These are phyloP conservation scores for Lonicera japonica DNA, from an alignment of 129 eudicot genomes.

Conservation along the genomic window DNA sequence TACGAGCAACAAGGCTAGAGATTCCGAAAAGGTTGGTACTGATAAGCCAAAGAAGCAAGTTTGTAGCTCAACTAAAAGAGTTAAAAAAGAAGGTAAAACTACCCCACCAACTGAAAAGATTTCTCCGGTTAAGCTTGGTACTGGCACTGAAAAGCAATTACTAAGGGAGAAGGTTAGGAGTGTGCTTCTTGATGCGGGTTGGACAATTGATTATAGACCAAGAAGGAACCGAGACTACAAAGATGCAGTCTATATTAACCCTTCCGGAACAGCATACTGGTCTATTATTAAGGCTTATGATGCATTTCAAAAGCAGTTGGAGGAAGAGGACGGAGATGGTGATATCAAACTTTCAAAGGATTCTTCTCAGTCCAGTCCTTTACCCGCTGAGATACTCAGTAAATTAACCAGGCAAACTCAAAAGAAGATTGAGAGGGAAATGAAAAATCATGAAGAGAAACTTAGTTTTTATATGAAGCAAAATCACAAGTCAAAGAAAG, in stretches of 20 bases:
- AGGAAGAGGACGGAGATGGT: slow-evolving; percentile 45
- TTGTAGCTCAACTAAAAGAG: slow-evolving; percentile 32
- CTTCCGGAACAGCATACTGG: slow-evolving; percentile 94
- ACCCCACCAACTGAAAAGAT: slow-evolving; percentile 30
- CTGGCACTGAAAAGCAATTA: slow-evolving; percentile 86
- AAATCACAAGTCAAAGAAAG: slow-evolving; percentile 33
- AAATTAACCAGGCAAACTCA: slow-evolving; percentile 88
- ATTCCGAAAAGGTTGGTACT: slow-evolving; percentile 35
- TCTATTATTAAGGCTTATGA: slow-evolving; percentile 93
- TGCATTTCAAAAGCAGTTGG: slow-evolving; percentile 72
- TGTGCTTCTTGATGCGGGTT: slow-evolving; percentile 78
- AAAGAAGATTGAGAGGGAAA: slow-evolving; percentile 76
- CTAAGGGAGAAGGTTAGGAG: slow-evolving; percentile 76
- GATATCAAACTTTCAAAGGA: slow-evolving; percentile 35
- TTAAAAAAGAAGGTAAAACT: slow-evolving; percentile 36
- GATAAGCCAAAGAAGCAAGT: slow-evolving; percentile 37
- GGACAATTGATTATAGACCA: slow-evolving; percentile 97
- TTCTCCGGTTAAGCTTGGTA: slow-evolving; percentile 67
- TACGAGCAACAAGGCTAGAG: slow-evolving; percentile 28
- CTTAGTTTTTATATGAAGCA: slow-evolving; percentile 34
- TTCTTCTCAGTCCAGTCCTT: slow-evolving; percentile 46
- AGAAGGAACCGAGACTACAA: slow-evolving; percentile 82
- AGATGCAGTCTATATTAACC: slow-evolving; percentile 93
- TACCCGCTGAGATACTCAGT: slow-evolving; percentile 68
- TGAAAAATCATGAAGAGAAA: slow-evolving; percentile 44